Conservation (phyloP, 148 eudicot species). For the Cornus suecica region DNA sequence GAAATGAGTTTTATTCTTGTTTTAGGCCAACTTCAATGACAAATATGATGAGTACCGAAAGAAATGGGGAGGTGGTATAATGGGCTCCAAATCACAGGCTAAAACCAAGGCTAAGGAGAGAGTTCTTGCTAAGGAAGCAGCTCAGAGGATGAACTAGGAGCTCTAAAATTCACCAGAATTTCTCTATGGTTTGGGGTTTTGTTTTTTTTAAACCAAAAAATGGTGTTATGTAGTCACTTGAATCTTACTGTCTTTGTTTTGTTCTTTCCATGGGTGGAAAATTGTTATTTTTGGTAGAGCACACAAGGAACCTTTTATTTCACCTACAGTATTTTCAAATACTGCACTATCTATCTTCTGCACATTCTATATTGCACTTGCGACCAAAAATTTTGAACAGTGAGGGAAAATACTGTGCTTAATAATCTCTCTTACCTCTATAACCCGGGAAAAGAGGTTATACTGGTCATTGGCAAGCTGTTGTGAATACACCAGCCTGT, state of each 20-base stretch:
- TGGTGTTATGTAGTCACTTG: neutral
- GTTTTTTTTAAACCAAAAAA: no score
- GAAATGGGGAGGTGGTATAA: neutral
- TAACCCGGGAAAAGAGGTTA: no score
- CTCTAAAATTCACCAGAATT: neutral
- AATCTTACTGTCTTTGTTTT: neutral
- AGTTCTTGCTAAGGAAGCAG: conserved; percentile 51
- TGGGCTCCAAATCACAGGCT: neutral
- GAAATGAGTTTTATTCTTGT: no score
- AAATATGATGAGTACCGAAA: conserved; percentile 37
- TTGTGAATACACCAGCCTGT: no score
- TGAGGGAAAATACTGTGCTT: no score
- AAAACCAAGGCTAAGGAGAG: neutral
- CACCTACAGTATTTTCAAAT: neutral
- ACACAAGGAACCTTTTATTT: neutral
- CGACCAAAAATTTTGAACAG: no score
- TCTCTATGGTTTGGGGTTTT: neutral
- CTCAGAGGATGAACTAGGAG: conserved; percentile 54
- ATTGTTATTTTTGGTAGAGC: neutral
- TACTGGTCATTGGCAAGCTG: no score
- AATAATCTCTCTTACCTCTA: no score
- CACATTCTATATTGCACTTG: no score
- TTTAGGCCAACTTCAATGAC: conserved; percentile 74
- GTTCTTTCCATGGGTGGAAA: neutral
- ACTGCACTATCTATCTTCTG: neutral